Conservation (phyloP, 306 rosid genomes). For the Dryas alaskensis region DNA sequence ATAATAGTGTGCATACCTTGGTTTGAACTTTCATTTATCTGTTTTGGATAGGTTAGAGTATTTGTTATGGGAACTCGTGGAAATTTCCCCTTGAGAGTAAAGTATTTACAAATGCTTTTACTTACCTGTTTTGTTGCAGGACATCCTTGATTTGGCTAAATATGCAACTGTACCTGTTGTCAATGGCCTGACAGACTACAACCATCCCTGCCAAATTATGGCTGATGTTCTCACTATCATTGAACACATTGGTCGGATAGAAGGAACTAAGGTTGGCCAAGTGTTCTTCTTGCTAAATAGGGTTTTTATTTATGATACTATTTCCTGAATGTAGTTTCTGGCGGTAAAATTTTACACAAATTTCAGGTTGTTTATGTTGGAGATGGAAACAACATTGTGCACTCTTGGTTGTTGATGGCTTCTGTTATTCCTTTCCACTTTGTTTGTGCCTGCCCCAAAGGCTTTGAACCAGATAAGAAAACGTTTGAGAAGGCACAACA, state of each 20-base stretch:
- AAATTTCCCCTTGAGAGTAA: not conserved
- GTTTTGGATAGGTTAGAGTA: not conserved
- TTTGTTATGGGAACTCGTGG: not conserved
- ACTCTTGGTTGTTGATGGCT: constrained; percentile 94
- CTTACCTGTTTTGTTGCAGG: constrained; percentile 44
- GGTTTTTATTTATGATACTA: constrained; percentile 22
- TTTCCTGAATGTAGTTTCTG: constrained; percentile 1
- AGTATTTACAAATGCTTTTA: constrained; percentile 1
- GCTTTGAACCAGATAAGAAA: constrained; percentile 82
- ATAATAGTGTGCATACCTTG: not conserved
- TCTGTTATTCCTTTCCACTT: constrained; percentile 88
- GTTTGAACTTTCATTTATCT: not conserved
- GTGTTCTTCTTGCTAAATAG: constrained; percentile 22
- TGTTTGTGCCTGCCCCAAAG: constrained; percentile 85
- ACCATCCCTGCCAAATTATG: constrained; percentile 97
- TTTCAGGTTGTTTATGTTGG: constrained; percentile 91
- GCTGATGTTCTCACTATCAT: constrained; percentile 96
- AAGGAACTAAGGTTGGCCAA: constrained; percentile 79
- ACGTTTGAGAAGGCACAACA: constrained; percentile 77
- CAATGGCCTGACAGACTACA: constrained; percentile 96
- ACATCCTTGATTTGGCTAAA: constrained; percentile 86
- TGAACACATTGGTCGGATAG: constrained; percentile 77
- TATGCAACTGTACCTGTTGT: constrained; percentile 79
- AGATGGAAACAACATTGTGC: constrained; percentile 97
- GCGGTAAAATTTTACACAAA: not conserved